These are phyloP conservation scores for Tritrichomonas musculus DNA, from an alignment of 208 protist species.

Conservation along the genomic window DNA sequence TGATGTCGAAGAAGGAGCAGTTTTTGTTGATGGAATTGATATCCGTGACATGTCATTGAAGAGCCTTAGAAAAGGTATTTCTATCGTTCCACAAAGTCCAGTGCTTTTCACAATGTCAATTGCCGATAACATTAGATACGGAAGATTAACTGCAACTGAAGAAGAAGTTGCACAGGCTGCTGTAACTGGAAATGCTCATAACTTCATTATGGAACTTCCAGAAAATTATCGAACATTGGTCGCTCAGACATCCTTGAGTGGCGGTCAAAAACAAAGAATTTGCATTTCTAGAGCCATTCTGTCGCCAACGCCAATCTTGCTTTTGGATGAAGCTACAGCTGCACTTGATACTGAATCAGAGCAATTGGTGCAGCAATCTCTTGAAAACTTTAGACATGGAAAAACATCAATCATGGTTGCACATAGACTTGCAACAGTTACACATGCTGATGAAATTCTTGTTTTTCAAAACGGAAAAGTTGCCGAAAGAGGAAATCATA, in stretches of 20 bases:
- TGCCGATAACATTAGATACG: conserved; percentile 45
- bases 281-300: background rate
- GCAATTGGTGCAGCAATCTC: too few species aligned
- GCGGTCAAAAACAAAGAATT: too few species aligned
- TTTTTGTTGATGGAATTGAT: conserved; percentile 43
- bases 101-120: background rate
- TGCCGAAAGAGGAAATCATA: background rate
- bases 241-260: too few species aligned
- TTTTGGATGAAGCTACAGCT: conserved; percentile 7
- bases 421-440: too few species aligned
- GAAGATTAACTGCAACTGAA: conserved; percentile 34
- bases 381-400: background rate
- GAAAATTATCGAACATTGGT: background rate
- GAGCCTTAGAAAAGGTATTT: conserved; percentile 52
- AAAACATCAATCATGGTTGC: background rate
- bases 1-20: conserved; percentile 57
- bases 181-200: too few species aligned
- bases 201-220: conserved; percentile 29
- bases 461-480: background rate
- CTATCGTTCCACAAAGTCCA: too few species aligned
- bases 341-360: background rate
- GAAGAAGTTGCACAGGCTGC: too few species aligned
- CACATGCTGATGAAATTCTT: background rate
- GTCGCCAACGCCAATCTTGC: background rate
- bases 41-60: conserved; percentile 46